Conservation (phyloP, 2,329 filamentous ascomycete genomes). For the Fusarium citri region DNA sequence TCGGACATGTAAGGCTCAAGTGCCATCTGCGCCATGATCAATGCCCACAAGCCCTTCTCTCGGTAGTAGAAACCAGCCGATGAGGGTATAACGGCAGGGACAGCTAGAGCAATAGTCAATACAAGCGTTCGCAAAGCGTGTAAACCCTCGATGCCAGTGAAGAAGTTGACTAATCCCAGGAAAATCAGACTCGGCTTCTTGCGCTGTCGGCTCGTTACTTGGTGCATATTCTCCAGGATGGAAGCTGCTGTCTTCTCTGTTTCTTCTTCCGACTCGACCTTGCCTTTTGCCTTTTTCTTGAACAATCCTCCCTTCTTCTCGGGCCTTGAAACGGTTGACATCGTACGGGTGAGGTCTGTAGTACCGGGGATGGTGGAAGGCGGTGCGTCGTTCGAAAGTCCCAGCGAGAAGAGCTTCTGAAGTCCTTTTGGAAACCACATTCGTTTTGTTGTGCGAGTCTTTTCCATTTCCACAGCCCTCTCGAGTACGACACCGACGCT, state of each 20-base stretch:
- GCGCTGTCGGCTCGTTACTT: slow-evolving; percentile 9
- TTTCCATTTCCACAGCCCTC: slow-evolving; percentile 7
- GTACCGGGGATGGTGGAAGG: slow-evolving; percentile 9
- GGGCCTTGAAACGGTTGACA: slow-evolving; percentile 8
- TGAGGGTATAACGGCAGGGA: slow-evolving; percentile 9
- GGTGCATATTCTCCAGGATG: slow-evolving; percentile 9
- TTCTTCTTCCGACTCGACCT: background rate
- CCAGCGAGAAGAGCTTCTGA: slow-evolving; percentile 6
- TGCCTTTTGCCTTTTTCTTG: slow-evolving; percentile 5
- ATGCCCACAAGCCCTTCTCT: slow-evolving; percentile 37
- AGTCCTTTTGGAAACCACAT: slow-evolving; percentile 18
- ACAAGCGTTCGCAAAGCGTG: slow-evolving; percentile 10
- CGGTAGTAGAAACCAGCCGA: slow-evolving; percentile 38
- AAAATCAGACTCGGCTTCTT: slow-evolving; percentile 14
- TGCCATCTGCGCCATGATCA: slow-evolving; percentile 39
- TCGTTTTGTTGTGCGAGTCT: background rate
- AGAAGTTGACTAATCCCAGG: slow-evolving; percentile 11
- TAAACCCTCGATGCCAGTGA: slow-evolving; percentile 7
- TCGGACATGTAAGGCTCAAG: slow-evolving; percentile 38
- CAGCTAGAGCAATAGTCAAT: slow-evolving; percentile 11
- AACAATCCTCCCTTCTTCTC: slow-evolving; percentile 13
- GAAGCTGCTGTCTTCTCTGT: background rate
- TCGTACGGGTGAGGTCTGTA: slow-evolving; percentile 5
- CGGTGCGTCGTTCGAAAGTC: slow-evolving; percentile 11
- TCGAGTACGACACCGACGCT: slow-evolving; percentile 1